Conservation (phyloP, 75 land plant species). For the Selaginella tamariscina region DNA sequence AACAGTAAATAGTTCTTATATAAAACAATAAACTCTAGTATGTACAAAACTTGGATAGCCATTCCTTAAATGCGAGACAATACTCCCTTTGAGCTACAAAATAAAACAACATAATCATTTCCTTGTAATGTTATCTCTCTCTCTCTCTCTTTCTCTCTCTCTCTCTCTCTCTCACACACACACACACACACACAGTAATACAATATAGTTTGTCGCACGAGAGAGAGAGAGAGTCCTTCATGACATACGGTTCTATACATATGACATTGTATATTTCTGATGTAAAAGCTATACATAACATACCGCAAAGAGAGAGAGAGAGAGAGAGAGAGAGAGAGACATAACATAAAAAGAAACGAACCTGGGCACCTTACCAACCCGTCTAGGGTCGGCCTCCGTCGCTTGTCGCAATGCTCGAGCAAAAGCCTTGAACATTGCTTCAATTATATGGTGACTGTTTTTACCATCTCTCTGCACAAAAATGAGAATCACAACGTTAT, state of each 20-base stretch:
- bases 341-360: conserved; percentile 14
- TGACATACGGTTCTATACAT: background rate
- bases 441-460: conserved; percentile 91
- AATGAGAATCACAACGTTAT: background rate
- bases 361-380: conserved; percentile 76
- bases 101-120: background rate
- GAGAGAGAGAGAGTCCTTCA: background rate
- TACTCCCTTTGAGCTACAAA: conserved; percentile 32
- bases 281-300: background rate
- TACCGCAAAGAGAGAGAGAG: background rate
- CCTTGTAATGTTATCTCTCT: background rate
- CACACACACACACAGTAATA: conserved; percentile 5
- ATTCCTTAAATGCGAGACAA: conserved; percentile 18
- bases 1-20: too few relatives aligned
- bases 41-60: too few relatives aligned
- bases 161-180: conserved; percentile 3
- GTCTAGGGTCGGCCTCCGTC: conserved; percentile 62
- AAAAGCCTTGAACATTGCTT: conserved; percentile 94
- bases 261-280: background rate
- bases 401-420: conserved; percentile 93
- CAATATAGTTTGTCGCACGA: conserved; percentile 12
- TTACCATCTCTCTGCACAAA: conserved; percentile 62
- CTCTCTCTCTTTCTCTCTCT: conserved; percentile 3
- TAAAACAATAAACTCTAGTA: too few relatives aligned
- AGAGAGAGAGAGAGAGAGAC: background rate